phyloP scores from a whole-genome alignment of 1,139 yeast species.

The Schizosaccharomyces versatilis region DNA sequence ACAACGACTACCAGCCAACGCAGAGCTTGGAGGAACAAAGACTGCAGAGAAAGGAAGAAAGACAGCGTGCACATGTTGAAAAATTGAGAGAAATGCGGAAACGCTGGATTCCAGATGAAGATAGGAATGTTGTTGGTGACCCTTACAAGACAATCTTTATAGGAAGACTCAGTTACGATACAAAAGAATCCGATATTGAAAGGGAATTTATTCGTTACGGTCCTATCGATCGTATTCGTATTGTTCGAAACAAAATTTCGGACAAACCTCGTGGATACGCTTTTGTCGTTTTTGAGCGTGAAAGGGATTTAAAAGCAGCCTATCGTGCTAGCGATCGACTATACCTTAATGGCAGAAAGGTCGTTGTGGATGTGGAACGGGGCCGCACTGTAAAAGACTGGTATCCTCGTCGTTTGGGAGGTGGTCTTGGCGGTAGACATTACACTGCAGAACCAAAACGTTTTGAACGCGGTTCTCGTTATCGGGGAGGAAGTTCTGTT shows the following conservation, averaged over 20 bases:
- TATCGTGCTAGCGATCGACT: constrained; percentile 36
- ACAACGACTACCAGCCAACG: constrained; percentile 18
- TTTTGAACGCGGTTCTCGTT: not conserved
- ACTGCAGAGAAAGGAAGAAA: constrained; percentile 19
- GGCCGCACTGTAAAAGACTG: constrained; percentile 56
- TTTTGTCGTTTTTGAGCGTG: constrained; percentile 49
- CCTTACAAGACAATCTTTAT: constrained; percentile 64
- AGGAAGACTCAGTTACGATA: constrained; percentile 41
- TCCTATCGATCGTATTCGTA: constrained; percentile 38
- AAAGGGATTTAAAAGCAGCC: constrained; percentile 36
- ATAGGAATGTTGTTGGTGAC: constrained; percentile 45
- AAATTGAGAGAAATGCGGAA: constrained; percentile 19
- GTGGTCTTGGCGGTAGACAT: constrained; percentile 49
- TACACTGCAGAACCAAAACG: constrained; percentile 16
- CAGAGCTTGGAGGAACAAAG: constrained; percentile 22
- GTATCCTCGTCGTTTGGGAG: constrained; percentile 61
- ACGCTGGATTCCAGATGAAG: constrained; percentile 36
- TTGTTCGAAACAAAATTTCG: constrained; percentile 35
- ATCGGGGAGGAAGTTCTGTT: not conserved
- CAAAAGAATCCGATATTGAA: constrained; percentile 50
- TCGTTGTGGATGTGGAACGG: constrained; percentile 64
- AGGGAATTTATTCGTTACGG: constrained; percentile 46
- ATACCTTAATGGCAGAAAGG: constrained; percentile 29
- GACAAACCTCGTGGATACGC: constrained; percentile 63
- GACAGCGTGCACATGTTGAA: constrained; percentile 17